Evolutionary conservation across 2,329 filamentous ascomycete genomes (phyloP).

Genomic region (Hypomyces perniciosus): DNA sequence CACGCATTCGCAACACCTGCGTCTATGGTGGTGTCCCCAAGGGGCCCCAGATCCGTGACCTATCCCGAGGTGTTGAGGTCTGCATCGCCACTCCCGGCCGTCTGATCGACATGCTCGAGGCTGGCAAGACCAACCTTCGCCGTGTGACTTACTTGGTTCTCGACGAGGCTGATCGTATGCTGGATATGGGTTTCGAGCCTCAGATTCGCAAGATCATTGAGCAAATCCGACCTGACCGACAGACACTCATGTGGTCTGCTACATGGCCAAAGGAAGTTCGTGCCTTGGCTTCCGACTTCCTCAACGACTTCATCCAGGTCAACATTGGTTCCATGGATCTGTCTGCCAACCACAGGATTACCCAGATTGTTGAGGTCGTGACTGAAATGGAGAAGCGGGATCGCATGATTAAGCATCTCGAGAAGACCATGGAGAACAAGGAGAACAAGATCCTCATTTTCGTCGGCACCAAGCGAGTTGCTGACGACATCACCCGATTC

Average conservation of each 20-base stretch:
- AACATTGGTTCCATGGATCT: slow-evolving; percentile 97
- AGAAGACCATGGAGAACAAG: slow-evolving; percentile 97
- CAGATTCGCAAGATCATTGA: slow-evolving; percentile 98
- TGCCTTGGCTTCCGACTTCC: slow-evolving; percentile 82
- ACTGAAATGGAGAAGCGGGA: slow-evolving; percentile 97
- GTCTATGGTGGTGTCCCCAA: slow-evolving; percentile 99
- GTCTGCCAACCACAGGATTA: slow-evolving; percentile 95
- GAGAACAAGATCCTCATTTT: slow-evolving; percentile 94
- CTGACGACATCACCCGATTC: slow-evolving; percentile 96
- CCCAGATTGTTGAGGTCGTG: slow-evolving; percentile 94
- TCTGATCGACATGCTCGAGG: slow-evolving; percentile 97
- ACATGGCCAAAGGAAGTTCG: slow-evolving; percentile 99
- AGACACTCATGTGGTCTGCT: slow-evolving; percentile 99
- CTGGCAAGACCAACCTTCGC: slow-evolving; percentile 94
- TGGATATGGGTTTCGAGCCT: slow-evolving; percentile 99
- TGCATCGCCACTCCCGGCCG: slow-evolving; percentile 97
- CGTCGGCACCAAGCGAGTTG: slow-evolving; percentile 88
- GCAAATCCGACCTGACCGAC: slow-evolving; percentile 95
- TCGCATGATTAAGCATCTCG: slow-evolving; percentile 92
- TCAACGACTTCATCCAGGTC: slow-evolving; percentile 95
- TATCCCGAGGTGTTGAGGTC: slow-evolving; percentile 92
- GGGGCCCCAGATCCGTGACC: slow-evolving; percentile 92
- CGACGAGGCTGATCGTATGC: slow-evolving; percentile 98
- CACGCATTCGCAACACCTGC: slow-evolving; percentile 95
- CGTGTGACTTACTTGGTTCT: slow-evolving; percentile 97